Evolutionary conservation across 2,329 filamentous ascomycete species (phyloP), one percentile per base, ranked within the genome.

Genomic region (Fusarium falciforme): DNA sequence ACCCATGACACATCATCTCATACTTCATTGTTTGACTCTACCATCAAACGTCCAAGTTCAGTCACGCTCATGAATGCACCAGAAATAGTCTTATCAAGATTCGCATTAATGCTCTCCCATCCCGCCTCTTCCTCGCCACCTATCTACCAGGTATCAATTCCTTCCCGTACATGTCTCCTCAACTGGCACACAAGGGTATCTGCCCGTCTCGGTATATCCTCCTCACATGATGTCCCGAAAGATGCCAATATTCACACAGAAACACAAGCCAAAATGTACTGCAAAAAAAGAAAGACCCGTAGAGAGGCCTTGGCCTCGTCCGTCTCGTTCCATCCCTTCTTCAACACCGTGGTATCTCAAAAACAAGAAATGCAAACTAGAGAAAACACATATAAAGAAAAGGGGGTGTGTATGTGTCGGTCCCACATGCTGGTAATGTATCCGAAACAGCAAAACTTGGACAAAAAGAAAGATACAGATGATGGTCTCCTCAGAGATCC

Each of bases 291-390:
- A 73, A 54, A 65, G 54, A 40, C 60, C 57, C 60, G 58, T 52
- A 68, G 64, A 68, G 64, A 33, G 38, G 59, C 44, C 68, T 54
- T 74, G 59, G 42, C 52, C 68, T 74, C 62, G 52, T 69, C 61
- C 58, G 42, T 72, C 71, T 40, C 71, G 33, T 68, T 72, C 71
- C 71, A 74, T 74, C 71, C 71, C 71, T 72, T 66, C 71, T 72
- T 69, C 72, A 74, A 74, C 72, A 74, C 72, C 77, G 69, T 78
- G 77, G 77, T 78, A 78, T 78, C 77, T 79, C 72, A 72, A 78
- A 76, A 76, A 68, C 68, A 72, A 70, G 49, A 64, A 74, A 68
- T 70, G 64, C 67, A 71, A 40, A 29, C 49, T 64, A 58, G 49
- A 16, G 14, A 31, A 42, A 63, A 71, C 16, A 71, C 31, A 58